Evolutionary conservation across 2,329 filamentous ascomycete genomes (phyloP).

Genomic region (Microdochium trichocladiopsis): DNA sequence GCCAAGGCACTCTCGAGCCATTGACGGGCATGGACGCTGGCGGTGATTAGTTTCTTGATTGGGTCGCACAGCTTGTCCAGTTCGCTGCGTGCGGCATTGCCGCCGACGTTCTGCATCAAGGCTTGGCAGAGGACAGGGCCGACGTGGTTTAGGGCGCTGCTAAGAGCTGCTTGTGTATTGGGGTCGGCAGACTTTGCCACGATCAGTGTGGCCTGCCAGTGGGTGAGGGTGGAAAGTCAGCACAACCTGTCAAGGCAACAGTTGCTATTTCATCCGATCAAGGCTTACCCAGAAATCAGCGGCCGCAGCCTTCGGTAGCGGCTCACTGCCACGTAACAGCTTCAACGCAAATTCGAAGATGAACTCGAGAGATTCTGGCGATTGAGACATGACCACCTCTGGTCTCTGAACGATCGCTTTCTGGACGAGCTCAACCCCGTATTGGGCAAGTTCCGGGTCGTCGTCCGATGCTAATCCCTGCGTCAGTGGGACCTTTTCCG

Average conservation of each 20-base stretch:
- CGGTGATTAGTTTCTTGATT: slow-evolving; percentile 58
- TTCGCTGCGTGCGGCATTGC: slow-evolving; percentile 63
- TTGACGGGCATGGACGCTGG: slow-evolving; percentile 45
- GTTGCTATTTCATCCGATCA: slow-evolving; percentile 1
- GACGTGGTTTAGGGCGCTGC: slow-evolving; percentile 47
- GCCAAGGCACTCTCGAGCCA: slow-evolving; percentile 59
- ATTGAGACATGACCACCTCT: slow-evolving; percentile 53
- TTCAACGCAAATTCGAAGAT: slow-evolving; percentile 67
- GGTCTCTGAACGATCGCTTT: slow-evolving; percentile 56
- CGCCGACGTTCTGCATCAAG: slow-evolving; percentile 59
- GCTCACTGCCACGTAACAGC: slow-evolving; percentile 64
- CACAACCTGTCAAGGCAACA: neutral
- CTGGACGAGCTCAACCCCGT: slow-evolving; percentile 65
- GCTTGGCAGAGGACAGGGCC: slow-evolving; percentile 54
- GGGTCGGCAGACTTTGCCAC: slow-evolving; percentile 34
- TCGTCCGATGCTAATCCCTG: slow-evolving; percentile 42
- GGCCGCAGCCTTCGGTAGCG: slow-evolving; percentile 67
- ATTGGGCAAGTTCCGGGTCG: slow-evolving; percentile 67
- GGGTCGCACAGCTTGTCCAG: slow-evolving; percentile 65
- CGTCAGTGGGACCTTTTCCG: slow-evolving; percentile 5
- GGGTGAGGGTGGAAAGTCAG: slow-evolving; percentile 7
- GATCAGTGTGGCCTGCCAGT: slow-evolving; percentile 50
- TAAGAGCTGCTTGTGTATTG: slow-evolving; percentile 34
- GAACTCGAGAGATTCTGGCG: slow-evolving; percentile 50
- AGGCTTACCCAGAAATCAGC: slow-evolving; percentile 66